Evolutionary conservation across 768 basidiomycete species (phyloP).

Genomic region (Macrolepiota dolichaula): DNA sequence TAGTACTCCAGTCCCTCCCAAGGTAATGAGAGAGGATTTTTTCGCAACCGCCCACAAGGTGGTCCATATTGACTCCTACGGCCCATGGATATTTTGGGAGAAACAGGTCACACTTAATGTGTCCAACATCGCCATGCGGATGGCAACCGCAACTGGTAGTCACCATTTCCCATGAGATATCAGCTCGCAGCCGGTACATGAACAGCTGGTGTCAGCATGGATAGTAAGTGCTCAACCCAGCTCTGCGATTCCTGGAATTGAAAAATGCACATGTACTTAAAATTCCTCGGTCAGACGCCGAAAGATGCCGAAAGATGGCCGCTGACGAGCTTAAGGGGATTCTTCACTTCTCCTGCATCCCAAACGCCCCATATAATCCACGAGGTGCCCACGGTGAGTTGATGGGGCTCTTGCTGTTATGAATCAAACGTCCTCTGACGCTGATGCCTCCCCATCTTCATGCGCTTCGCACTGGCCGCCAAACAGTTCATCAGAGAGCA

Average conservation of each 20-base stretch:
- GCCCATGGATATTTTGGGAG: conserved; percentile 14
- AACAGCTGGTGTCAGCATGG: conserved; percentile 2
- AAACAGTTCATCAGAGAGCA: conserved; percentile 6
- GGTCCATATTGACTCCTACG: conserved; percentile 10
- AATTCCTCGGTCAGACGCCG: not conserved
- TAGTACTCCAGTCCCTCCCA: not conserved
- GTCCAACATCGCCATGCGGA: conserved; percentile 13
- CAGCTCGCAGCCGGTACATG: not conserved
- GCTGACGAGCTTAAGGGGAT: conserved; percentile 2
- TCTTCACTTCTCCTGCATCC: not conserved
- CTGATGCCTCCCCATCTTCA: conserved; percentile 11
- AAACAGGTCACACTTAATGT: conserved; percentile 13
- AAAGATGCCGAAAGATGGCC: conserved; percentile 3
- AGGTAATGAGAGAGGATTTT: conserved; percentile 6
- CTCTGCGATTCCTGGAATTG: not conserved
- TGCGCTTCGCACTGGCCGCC: conserved; percentile 2
- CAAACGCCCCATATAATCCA: conserved; percentile 5
- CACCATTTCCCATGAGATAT: conserved; percentile 10
- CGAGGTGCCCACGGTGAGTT: conserved; percentile 13
- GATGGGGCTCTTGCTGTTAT: conserved; percentile 4
- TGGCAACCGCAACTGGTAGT: conserved; percentile 10
- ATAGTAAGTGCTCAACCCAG: not conserved
- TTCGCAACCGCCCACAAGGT: not conserved
- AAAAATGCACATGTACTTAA: not conserved
- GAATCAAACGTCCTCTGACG: conserved; percentile 5